Conservation (phyloP, 768 basidiomycete genomes). For the Lactarius vividus region DNA sequence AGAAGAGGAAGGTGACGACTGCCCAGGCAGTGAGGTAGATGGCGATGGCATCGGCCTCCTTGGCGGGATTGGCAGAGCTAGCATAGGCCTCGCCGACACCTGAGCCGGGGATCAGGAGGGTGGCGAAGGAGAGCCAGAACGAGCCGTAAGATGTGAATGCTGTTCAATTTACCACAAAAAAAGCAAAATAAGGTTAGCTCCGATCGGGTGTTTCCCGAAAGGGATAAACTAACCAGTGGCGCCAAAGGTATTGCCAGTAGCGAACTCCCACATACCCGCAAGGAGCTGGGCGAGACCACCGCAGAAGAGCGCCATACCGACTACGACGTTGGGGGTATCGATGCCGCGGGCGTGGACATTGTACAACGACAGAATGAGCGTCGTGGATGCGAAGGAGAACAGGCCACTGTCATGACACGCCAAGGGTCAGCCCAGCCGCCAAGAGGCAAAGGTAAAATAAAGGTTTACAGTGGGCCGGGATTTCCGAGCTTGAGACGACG, state of each 20-base stretch:
- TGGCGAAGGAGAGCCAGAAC: constrained; percentile 85
- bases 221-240: constrained; percentile 56
- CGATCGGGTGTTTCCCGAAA: neutral
- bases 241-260: constrained; percentile 62
- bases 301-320: constrained; percentile 83
- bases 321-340: constrained; percentile 60
- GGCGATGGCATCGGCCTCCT: constrained; percentile 59
- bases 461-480: constrained; percentile 54
- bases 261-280: constrained; percentile 79
- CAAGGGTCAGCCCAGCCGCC: constrained; percentile 49
- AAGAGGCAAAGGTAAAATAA: constrained; percentile 51
- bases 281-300: constrained; percentile 85
- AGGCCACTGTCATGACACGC: constrained; percentile 68
- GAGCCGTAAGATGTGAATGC: constrained; percentile 83
- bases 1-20: constrained; percentile 63
- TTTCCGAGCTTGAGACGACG: constrained; percentile 32
- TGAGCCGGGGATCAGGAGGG: constrained; percentile 65
- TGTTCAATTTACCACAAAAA: constrained; percentile 31
- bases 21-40: constrained; percentile 77
- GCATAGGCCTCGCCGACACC: constrained; percentile 59
- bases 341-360: constrained; percentile 62
- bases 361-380: constrained; percentile 74
- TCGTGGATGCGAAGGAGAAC: constrained; percentile 83
- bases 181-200: constrained; percentile 31
- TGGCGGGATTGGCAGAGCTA: constrained; percentile 25